A percentile compares a stretch with the other conserved stretches of the same genome.
Evolutionary conservation across 208 protist genomes (phyloP).

Genomic region (Eutreptiella sp.): DNA sequence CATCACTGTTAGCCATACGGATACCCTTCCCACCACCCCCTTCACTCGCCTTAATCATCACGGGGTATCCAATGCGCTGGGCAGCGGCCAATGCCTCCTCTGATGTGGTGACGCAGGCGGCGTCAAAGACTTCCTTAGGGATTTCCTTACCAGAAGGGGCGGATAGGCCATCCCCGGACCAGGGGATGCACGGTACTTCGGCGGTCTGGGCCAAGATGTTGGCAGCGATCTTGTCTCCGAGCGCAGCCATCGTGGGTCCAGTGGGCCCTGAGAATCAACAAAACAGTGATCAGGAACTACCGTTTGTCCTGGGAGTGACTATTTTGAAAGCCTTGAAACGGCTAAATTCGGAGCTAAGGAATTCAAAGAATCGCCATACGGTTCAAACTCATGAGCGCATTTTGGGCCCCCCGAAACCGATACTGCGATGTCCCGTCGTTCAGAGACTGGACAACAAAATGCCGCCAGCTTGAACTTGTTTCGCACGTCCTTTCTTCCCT

Average conservation of each 20-base stretch:
- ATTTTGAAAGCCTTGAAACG: too few relatives aligned
- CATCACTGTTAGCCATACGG: conserved; percentile 65
- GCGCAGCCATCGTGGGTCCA: conserved; percentile 73
- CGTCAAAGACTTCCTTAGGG: conserved; percentile 64
- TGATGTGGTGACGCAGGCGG: conserved; percentile 76
- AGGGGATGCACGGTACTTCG: conserved; percentile 84
- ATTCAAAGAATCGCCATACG: too few relatives aligned
- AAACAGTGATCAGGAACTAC: too few relatives aligned
- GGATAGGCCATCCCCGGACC: conserved; percentile 66
- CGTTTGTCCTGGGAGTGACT: too few relatives aligned
- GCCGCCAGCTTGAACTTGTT: too few relatives aligned
- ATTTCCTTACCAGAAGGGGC: conserved; percentile 53
- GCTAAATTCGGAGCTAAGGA: too few relatives aligned
- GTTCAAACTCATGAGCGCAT: too few relatives aligned
- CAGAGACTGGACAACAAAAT: too few relatives aligned
- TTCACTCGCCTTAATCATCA: conserved; percentile 98
- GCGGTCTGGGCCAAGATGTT: conserved; percentile 94
- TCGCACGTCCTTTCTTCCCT: too few relatives aligned
- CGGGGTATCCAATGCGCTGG: conserved; percentile 84
- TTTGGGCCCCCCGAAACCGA: too few relatives aligned
- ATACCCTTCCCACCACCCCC: conserved; percentile 97
- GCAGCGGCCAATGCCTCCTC: conserved; percentile 79
- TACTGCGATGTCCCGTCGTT: too few relatives aligned
- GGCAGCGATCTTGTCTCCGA: conserved; percentile 96
- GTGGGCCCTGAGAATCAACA: conserved; percentile 50